A percentile compares a stretch with the other conserved stretches of the same genome.
phyloP scores from a whole-genome alignment of 495 filamentous ascomycete genomes.

The Hypoxylon subgilvum region DNA sequence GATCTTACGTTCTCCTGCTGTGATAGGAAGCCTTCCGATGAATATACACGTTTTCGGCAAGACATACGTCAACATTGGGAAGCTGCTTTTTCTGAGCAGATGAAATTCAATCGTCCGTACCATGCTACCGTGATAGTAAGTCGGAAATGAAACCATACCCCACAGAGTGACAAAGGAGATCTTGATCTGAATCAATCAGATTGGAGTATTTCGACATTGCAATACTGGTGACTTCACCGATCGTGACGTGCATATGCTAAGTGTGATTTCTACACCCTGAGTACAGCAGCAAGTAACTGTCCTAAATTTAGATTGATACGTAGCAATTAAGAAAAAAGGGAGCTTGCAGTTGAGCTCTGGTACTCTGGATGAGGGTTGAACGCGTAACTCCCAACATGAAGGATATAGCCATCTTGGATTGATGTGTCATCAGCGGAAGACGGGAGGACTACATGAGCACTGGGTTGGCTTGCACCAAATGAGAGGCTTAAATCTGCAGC shows the following conservation, averaged over 20 bases:
- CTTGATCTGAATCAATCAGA: conserved; percentile 9
- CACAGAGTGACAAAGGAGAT: conserved; percentile 3
- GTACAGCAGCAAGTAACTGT: conserved; percentile 7
- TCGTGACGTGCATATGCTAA: conserved; percentile 29
- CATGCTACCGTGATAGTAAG: neutral
- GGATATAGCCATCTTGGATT: neutral
- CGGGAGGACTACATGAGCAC: neutral
- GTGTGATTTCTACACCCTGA: conserved; percentile 1
- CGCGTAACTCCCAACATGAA: neutral
- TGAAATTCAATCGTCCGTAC: neutral
- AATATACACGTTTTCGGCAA: conserved; percentile 7
- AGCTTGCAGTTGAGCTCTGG: neutral
- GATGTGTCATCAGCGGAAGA: neutral
- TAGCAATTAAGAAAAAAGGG: neutral
- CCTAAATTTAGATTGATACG: conserved; percentile 9
- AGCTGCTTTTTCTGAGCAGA: neutral
- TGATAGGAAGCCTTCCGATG: conserved; percentile 16
- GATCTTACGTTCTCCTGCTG: conserved; percentile 11
- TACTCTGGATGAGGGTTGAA: neutral
- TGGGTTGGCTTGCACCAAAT: neutral
- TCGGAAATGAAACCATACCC: conserved; percentile 4
- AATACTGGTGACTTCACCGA: conserved; percentile 17
- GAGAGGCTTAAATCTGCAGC: conserved; percentile 25
- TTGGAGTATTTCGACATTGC: conserved; percentile 2
- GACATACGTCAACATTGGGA: conserved; percentile 6